phyloP scores from a whole-genome alignment of 1,139 yeast species.

The Pneumocystis sp. region DNA sequence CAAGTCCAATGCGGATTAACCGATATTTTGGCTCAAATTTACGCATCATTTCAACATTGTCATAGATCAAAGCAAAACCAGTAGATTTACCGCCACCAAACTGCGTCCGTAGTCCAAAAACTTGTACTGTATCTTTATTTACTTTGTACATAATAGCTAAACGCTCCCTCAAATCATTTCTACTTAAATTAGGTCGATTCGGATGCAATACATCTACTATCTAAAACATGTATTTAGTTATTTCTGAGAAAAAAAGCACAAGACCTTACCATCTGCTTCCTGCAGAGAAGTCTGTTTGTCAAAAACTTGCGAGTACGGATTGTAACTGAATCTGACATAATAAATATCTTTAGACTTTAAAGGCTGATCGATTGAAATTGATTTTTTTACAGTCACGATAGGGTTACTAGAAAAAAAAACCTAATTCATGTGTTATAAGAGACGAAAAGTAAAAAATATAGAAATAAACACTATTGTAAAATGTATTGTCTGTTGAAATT shows the following conservation, averaged over 20 bases:
- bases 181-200: constrained; percentile 97
- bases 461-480: neutral
- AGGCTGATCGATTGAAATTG: neutral
- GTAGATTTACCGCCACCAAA: constrained; percentile 99
- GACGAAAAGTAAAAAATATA: neutral
- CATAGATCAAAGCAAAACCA: constrained; percentile 98
- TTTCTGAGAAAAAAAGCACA: neutral
- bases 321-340: constrained; percentile 73
- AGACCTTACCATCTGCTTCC: constrained; percentile 86
- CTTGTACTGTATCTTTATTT: constrained; percentile 97
- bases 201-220: constrained; percentile 96
- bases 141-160: constrained; percentile 93
- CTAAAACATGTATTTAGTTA: neutral
- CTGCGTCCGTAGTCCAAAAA: constrained; percentile 98
- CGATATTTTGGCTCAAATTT: constrained; percentile 99
- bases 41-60: constrained; percentile 95
- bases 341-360: neutral
- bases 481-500: neutral
- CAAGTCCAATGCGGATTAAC: constrained; percentile 97
- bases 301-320: constrained; percentile 82
- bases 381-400: neutral
- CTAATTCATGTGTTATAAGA: neutral
- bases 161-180: constrained; percentile 98
- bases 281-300: constrained; percentile 97
- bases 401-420: neutral